Conservation (phyloP, 1,284 basidiomycete species). For the Rhodotorula sp. region DNA sequence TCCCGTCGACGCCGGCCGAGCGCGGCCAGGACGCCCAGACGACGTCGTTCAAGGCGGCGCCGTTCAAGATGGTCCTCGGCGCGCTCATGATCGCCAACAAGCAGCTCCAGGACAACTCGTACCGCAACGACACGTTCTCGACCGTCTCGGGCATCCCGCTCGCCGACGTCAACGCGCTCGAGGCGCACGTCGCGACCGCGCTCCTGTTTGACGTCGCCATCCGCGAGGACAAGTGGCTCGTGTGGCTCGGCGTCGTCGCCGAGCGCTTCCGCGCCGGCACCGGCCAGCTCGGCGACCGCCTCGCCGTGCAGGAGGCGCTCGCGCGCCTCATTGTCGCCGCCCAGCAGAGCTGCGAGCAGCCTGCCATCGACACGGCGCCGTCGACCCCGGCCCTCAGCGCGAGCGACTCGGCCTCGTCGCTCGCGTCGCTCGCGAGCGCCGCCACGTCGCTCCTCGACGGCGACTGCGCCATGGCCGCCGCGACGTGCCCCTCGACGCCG, state of each 20-base stretch:
- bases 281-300: slow-evolving; percentile 30
- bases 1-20: slow-evolving; percentile 42
- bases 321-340: slow-evolving; percentile 29
- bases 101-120: slow-evolving; percentile 46
- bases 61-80: slow-evolving; percentile 46
- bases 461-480: not conserved
- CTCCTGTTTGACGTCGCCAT: slow-evolving; percentile 43
- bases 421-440: slow-evolving; percentile 7
- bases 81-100: slow-evolving; percentile 47
- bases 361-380: not conserved
- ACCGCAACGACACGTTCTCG: slow-evolving; percentile 44
- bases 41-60: slow-evolving; percentile 42
- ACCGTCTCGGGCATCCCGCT: slow-evolving; percentile 44
- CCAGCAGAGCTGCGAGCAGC: slow-evolving; percentile 7
- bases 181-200: slow-evolving; percentile 40
- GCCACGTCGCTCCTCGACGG: not conserved
- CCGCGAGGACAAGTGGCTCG: slow-evolving; percentile 38
- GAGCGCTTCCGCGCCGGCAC: slow-evolving; percentile 16
- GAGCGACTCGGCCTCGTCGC: slow-evolving; percentile 9
- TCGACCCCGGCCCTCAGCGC: slow-evolving; percentile 9
- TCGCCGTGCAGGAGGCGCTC: slow-evolving; percentile 30
- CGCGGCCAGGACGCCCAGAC: slow-evolving; percentile 36
- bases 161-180: slow-evolving; percentile 44
- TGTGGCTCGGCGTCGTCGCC: slow-evolving; percentile 39
- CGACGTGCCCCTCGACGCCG: slow-evolving; percentile 18